phyloP scores from a whole-genome alignment of 2,329 filamentous ascomycete genomes.

The Exserohilum rostratum region DNA sequence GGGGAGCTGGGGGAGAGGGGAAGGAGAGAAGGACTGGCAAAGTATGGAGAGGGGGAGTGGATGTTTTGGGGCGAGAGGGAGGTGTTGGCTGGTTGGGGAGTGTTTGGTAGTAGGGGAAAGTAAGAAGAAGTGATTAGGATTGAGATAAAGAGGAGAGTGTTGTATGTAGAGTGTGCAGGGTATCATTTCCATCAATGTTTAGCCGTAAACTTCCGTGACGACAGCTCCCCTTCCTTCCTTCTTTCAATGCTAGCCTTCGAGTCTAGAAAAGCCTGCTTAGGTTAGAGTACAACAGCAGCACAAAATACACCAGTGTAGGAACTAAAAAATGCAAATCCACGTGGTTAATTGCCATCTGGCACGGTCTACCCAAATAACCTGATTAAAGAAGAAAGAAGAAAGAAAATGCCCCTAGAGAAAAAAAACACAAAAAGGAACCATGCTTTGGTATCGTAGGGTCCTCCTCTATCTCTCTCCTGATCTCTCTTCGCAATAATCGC shows the following conservation, averaged over 20 bases:
- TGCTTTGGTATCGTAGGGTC: constrained; percentile 1
- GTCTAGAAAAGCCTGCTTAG: too few species aligned
- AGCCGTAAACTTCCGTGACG: too few species aligned
- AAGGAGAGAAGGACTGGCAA: constrained; percentile 72
- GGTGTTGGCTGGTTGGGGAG: constrained; percentile 66
- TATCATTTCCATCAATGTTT: too few species aligned
- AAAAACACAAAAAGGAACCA: background rate
- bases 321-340: background rate
- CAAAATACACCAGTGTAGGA: too few species aligned
- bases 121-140: background rate
- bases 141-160: too few species aligned
- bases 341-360: background rate
- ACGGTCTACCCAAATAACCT: background rate
- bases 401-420: background rate
- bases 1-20: constrained; percentile 75
- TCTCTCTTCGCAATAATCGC: background rate
- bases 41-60: constrained; percentile 72
- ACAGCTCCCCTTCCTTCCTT: too few species aligned
- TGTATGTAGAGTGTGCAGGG: too few species aligned
- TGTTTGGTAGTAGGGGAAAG: constrained; percentile 49
- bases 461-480: background rate
- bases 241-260: too few species aligned
- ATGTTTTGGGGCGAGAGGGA: constrained; percentile 74
- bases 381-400: background rate
- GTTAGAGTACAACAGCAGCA: too few species aligned